Evolutionary conservation across 2,329 filamentous ascomycete genomes (phyloP).

Genomic region (Tolypocladium nubicola): DNA sequence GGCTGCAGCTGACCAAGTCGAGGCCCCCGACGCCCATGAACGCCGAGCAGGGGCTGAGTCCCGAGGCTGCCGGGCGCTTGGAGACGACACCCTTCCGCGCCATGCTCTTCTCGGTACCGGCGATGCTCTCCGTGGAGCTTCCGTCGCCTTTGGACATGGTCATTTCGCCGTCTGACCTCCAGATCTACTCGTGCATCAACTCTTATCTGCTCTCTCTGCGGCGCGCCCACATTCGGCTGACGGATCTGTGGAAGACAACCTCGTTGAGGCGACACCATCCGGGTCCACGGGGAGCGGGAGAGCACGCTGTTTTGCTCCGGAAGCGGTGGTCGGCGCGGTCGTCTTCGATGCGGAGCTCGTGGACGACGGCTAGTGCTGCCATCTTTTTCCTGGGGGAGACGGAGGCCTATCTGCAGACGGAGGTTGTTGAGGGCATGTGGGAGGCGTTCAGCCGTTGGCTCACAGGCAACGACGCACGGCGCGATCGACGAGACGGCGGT

Average conservation of each 20-base stretch:
- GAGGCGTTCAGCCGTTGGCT: conserved; percentile 72
- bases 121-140: conserved; percentile 59
- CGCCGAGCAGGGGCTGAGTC: conserved; percentile 22
- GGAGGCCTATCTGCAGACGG: conserved; percentile 79
- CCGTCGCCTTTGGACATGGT: conserved; percentile 80
- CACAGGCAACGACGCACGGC: conserved; percentile 29
- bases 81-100: conserved; percentile 59
- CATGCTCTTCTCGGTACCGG: conserved; percentile 67
- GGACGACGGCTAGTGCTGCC: conserved; percentile 81
- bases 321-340: conserved; percentile 53
- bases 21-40: conserved; percentile 26
- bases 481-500: conserved; percentile 8
- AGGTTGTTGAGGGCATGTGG: conserved; percentile 76
- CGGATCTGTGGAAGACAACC: conserved; percentile 78
- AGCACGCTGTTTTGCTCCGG: conserved; percentile 50
- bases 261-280: conserved; percentile 69
- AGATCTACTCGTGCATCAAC: conserved; percentile 75
- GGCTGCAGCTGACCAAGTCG: conserved; percentile 50
- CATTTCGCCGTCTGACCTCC: conserved; percentile 63
- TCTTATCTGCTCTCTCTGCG: conserved; percentile 79
- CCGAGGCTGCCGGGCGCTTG: conserved; percentile 22
- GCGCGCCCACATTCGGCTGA: conserved; percentile 73
- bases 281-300: conserved; percentile 51
- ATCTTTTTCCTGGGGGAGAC: conserved; percentile 85
- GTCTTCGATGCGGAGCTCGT: conserved; percentile 65